Evolutionary conservation across 441 rosid genomes (phyloP).

Genomic region (Mallotus japonicus): DNA sequence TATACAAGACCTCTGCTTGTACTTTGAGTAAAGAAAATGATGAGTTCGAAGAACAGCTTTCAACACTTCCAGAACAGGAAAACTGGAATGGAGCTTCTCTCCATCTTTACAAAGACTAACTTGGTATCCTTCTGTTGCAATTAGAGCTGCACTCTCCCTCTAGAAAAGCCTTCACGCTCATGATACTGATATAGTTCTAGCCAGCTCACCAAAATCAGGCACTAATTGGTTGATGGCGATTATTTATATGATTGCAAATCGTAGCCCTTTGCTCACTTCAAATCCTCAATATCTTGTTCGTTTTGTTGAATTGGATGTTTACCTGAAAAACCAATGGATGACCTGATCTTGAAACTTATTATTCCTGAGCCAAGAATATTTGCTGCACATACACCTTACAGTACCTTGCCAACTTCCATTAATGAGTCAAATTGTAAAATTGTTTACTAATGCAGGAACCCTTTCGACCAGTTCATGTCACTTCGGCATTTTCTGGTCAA

Average conservation of each 20-base stretch:
- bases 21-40: too few relatives aligned
- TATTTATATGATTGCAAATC: neutral
- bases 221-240: slow-evolving; percentile 27
- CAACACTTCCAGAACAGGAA: slow-evolving; percentile 4
- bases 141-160: slow-evolving; percentile 1
- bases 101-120: slow-evolving; percentile 15
- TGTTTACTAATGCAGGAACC: slow-evolving; percentile 35
- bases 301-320: neutral
- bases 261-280: slow-evolving; percentile 12
- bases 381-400: slow-evolving; percentile 9
- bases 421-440: slow-evolving; percentile 5
- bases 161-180: slow-evolving; percentile 19
- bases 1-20: too few relatives aligned
- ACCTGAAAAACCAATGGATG: too few relatives aligned
- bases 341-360: neutral
- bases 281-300: slow-evolving; percentile 11
- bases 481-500: too few relatives aligned
- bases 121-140: slow-evolving; percentile 3
- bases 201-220: slow-evolving; percentile 20
- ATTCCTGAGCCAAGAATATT: slow-evolving; percentile 11
- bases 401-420: slow-evolving; percentile 6
- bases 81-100: slow-evolving; percentile 1
- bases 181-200: slow-evolving; percentile 9
- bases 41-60: neutral
- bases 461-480: slow-evolving; percentile 13